A percentile compares a stretch with the other conserved stretches of the same genome.
These are phyloP conservation scores for Plasmodium yoelii DNA, from an alignment of 169 alveolate species.

Conservation along the genomic window DNA sequence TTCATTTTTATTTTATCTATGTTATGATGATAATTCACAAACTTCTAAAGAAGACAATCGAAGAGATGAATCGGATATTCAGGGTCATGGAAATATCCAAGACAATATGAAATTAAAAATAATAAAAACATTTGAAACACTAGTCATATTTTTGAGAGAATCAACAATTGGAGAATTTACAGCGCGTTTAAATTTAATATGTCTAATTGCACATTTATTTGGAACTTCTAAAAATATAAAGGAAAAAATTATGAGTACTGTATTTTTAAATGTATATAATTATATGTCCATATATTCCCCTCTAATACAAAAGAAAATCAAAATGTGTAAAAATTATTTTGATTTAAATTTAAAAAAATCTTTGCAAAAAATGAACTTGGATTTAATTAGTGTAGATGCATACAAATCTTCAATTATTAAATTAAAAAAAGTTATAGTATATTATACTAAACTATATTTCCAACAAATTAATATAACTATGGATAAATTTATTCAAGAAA, in stretches of 20 bases:
- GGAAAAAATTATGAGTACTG: conserved; percentile 66
- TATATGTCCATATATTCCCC: conserved; percentile 69
- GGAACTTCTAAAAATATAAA: conserved; percentile 22
- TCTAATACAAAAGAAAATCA: conserved; percentile 47
- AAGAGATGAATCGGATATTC: not conserved
- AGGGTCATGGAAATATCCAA: not conserved
- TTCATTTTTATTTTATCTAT: conserved; percentile 63
- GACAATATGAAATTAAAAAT: conserved; percentile 4
- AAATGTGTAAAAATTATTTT: conserved; percentile 44
- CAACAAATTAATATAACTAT: conserved; percentile 67
- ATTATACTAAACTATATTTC: conserved; percentile 57
- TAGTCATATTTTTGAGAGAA: conserved; percentile 57
- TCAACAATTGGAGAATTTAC: conserved; percentile 66
- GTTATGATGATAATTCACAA: conserved; percentile 20
- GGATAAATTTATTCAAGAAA: conserved; percentile 50
- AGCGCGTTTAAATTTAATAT: conserved; percentile 45
- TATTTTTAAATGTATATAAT: conserved; percentile 66
- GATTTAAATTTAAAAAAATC: conserved; percentile 60
- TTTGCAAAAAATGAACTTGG: conserved; percentile 49
- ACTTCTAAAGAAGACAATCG: not conserved
- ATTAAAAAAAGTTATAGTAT: conserved; percentile 40
- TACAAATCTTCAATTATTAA: conserved; percentile 49
- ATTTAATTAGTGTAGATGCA: conserved; percentile 55
- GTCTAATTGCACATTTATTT: conserved; percentile 34
- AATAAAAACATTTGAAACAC: conserved; percentile 59